These are phyloP conservation scores for Gastrodia elata DNA, from an alignment of 106 monocot genomes.

Conservation along the genomic window DNA sequence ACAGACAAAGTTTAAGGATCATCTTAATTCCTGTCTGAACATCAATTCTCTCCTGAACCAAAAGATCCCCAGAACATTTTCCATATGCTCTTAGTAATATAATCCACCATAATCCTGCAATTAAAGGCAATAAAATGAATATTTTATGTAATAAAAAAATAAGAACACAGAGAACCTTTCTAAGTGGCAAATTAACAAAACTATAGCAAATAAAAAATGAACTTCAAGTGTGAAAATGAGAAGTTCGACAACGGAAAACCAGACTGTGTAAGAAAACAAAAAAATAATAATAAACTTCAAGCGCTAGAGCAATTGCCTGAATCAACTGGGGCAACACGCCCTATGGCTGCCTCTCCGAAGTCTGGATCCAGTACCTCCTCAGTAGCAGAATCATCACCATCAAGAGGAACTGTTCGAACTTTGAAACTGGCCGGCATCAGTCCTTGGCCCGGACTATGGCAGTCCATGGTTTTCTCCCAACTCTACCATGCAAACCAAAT, in stretches of 20 bases:
- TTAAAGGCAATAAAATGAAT: background rate
- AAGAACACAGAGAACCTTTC: background rate
- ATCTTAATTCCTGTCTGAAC: slow-evolving; percentile 99
- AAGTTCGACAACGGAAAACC: background rate
- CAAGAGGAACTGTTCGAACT: slow-evolving; percentile 84
- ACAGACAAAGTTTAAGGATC: slow-evolving; percentile 93
- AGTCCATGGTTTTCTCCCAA: slow-evolving; percentile 99
- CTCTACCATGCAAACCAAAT: slow-evolving; percentile 40
- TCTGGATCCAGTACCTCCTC: slow-evolving; percentile 98
- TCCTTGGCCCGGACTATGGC: slow-evolving; percentile 97
- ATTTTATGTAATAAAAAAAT: background rate
- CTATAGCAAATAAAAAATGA: background rate
- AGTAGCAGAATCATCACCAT: slow-evolving; percentile 82
- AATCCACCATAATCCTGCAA: slow-evolving; percentile 95
- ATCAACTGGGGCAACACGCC: slow-evolving; percentile 97
- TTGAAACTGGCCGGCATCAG: slow-evolving; percentile 99
- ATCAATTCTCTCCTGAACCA: slow-evolving; percentile 96
- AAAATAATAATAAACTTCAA: background rate
- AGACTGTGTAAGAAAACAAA: background rate
- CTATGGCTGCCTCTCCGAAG: slow-evolving; percentile 96
- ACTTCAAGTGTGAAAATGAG: background rate
- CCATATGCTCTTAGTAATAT: slow-evolving; percentile 94
- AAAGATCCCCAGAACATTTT: slow-evolving; percentile 90
- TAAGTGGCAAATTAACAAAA: background rate
- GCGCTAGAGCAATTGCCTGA: slow-evolving; percentile 40